phyloP scores from a whole-genome alignment of 1,284 basidiomycete genomes.

The Leccinum solheimii region DNA sequence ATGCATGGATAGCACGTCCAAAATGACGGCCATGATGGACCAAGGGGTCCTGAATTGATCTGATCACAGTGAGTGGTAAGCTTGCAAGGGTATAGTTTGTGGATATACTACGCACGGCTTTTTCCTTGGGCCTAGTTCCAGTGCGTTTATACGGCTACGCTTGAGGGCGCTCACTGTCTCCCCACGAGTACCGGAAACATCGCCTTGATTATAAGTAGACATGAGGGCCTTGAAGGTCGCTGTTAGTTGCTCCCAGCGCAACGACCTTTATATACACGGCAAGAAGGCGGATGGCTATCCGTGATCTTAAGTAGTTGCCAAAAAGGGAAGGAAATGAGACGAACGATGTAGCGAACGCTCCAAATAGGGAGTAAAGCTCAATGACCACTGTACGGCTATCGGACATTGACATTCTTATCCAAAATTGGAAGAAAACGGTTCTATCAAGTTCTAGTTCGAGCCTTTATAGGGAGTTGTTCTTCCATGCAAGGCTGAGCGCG shows the following conservation, averaged over 20 bases:
- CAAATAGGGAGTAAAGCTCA: neutral
- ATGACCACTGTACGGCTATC: neutral
- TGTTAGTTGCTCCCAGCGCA: too few relatives aligned
- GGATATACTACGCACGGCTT: neutral
- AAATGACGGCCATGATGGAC: neutral
- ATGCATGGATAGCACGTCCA: neutral
- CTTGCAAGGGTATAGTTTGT: neutral
- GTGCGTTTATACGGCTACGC: neutral
- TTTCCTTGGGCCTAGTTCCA: neutral
- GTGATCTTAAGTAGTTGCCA: neutral
- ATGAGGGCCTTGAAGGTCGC: neutral
- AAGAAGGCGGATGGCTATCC: neutral
- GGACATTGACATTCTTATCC: neutral
- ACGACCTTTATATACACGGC: neutral
- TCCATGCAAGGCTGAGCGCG: constrained; percentile 47
- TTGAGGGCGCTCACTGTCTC: neutral
- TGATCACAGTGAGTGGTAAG: neutral
- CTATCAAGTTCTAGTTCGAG: too few relatives aligned
- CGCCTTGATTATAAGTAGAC: neutral
- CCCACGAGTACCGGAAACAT: neutral
- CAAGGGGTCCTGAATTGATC: neutral
- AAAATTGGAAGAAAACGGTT: neutral
- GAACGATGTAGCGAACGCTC: neutral
- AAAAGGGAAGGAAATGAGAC: neutral
- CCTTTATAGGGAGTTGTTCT: constrained; percentile 19